Evolutionary conservation across 2,329 filamentous ascomycete genomes (phyloP).

Genomic region (Aspergillus persii): DNA sequence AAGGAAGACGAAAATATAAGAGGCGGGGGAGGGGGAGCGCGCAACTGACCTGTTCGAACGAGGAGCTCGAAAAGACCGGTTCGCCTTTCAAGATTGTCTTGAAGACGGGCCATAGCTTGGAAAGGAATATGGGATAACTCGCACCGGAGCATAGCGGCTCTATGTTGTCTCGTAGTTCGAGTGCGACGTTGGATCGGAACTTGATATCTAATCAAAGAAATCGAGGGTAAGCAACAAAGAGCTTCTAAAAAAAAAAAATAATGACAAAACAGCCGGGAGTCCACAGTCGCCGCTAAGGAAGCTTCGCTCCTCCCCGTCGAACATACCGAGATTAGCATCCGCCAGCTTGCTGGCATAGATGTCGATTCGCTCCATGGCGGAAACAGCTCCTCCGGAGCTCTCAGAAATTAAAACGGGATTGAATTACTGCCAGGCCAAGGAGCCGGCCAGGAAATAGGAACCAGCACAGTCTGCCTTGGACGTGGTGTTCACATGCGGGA

Average conservation of each 20-base stretch:
- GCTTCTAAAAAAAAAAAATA: background rate
- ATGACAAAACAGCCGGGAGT: background rate
- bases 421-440: conserved; percentile 37
- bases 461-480: conserved; percentile 25
- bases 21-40: background rate
- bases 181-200: conserved; percentile 76
- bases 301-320: background rate
- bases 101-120: conserved; percentile 86
- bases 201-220: conserved; percentile 65
- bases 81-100: conserved; percentile 78
- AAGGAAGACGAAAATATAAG: background rate
- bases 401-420: conserved; percentile 17
- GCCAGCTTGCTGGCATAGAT: conserved; percentile 49
- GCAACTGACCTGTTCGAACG: conserved; percentile 73
- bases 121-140: conserved; percentile 77
- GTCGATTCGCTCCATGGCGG: conserved; percentile 48
- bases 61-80: conserved; percentile 88
- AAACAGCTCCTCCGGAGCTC: conserved; percentile 19
- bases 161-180: conserved; percentile 84
- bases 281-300: background rate
- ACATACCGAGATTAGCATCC: conserved; percentile 49
- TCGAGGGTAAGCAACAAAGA: conserved; percentile 7
- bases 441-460: conserved; percentile 34
- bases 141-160: conserved; percentile 77
- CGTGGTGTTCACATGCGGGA: conserved; percentile 31